Conservation (phyloP, 2,329 filamentous ascomycete genomes). For the Colletotrichum zoysiae region DNA sequence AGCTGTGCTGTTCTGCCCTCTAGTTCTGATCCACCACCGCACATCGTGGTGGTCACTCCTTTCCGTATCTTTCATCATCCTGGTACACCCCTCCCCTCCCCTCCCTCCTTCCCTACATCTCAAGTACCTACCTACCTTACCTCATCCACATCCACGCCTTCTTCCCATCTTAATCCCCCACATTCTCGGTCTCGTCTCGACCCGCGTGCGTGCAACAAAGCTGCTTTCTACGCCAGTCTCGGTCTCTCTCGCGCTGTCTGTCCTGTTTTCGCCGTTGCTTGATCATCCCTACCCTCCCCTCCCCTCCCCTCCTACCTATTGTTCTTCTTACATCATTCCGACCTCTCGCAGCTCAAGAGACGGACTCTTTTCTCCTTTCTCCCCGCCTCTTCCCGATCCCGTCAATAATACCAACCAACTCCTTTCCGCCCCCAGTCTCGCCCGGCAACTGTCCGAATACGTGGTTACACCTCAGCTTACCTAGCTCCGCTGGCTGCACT, state of each 20-base stretch:
- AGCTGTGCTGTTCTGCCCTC: too few species aligned
- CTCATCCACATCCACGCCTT: background rate
- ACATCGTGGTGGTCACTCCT: background rate
- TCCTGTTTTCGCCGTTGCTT: background rate
- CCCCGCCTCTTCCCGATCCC: background rate
- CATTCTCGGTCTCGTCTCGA: slow-evolving; percentile 27
- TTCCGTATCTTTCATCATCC: background rate
- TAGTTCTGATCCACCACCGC: background rate
- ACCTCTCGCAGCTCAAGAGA: background rate
- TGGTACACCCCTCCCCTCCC: background rate
- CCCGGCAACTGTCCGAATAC: background rate
- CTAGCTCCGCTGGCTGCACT: background rate
- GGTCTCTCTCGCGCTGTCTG: background rate
- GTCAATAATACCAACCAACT: too few species aligned
- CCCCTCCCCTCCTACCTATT: background rate
- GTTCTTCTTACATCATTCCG: background rate
- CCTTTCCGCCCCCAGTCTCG: background rate
- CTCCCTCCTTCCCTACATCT: too few species aligned
- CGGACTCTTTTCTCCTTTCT: background rate
- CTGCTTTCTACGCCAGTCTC: background rate
- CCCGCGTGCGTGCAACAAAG: slow-evolving; percentile 30
- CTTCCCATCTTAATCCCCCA: background rate
- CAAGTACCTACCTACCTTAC: background rate
- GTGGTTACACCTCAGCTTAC: background rate
- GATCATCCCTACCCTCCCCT: too few species aligned